Evolutionary conservation across 257 asterid species (phyloP), one percentile per base, ranked within the genome.

Genomic region (Apocynum venetum): DNA sequence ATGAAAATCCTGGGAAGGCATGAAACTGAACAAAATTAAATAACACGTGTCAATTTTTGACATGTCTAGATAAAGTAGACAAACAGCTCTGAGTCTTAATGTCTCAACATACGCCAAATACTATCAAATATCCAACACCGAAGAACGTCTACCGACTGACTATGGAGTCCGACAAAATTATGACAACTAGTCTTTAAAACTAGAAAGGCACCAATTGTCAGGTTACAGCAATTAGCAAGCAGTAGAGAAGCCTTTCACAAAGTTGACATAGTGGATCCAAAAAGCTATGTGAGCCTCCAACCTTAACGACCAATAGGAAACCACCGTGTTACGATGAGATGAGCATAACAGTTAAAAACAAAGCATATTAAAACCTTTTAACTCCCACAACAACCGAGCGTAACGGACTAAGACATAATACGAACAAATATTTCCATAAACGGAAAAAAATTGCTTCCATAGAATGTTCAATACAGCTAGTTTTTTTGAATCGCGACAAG

Each of bases 91-190:
- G 61, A 60, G n/a, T 52, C 13, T 17, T 8, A 73, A 60, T 41
- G 12, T 20, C 25, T 59, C 64, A 71, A 60, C 55, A 47, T 15
- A 48, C 14, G 53, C 56, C 81, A 71, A 36, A 64, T 64, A 36
- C 13, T 35, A 53, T 35, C n/a, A 4, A 70, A 59, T 38, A 9
- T 38, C 43, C 44, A n/a, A 11, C 48, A 2, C 3, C 72, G 4
- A 17, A 43, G 5, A 31, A 44, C 44, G 31, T 25, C 31, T 20
- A 25, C 41, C 59, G 13, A 59, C 49, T 20, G 47, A 59, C 57
- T 31, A 38, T 49, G 31, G 43, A 40, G 49, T 73, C 47, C 43
- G 51, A 73, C 74, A 43, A 73, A 72, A 79, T 78, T 48, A 40
- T 17, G 48, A 72, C 43, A 72, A 64, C 73, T 11, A 38, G 6